phyloP scores from a whole-genome alignment of 495 filamentous ascomycete species.

The Daldinia loculata region DNA sequence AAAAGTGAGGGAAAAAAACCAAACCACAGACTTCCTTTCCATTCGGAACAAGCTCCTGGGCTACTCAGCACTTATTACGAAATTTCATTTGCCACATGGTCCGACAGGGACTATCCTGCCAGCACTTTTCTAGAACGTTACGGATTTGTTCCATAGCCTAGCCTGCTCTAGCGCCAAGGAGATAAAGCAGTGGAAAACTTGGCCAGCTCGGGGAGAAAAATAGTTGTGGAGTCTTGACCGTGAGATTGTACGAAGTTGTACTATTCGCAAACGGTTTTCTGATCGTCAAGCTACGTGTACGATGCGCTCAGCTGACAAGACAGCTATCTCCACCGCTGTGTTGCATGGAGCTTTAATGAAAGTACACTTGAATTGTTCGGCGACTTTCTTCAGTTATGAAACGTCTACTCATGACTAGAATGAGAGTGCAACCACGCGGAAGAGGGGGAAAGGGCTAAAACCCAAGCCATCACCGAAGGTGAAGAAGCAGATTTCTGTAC shows the following conservation, averaged over 20 bases:
- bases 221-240: constrained; percentile 28
- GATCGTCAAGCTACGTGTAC: constrained; percentile 43
- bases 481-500: constrained; percentile 27
- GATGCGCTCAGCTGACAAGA: constrained; percentile 42
- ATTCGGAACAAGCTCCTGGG: constrained; percentile 20
- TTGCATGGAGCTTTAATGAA: constrained; percentile 30
- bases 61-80: constrained; percentile 17
- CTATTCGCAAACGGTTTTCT: constrained; percentile 35
- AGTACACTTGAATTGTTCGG: constrained; percentile 17
- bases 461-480: constrained; percentile 24
- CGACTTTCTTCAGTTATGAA: constrained; percentile 12
- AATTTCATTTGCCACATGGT: constrained; percentile 44
- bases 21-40: constrained; percentile 23
- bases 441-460: not conserved
- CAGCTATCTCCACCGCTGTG: constrained; percentile 31
- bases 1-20: constrained; percentile 15
- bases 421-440: constrained; percentile 10
- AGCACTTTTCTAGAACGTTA: constrained; percentile 45
- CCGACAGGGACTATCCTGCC: constrained; percentile 28
- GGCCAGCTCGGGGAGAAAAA: constrained; percentile 21
- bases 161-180: constrained; percentile 28
- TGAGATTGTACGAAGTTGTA: constrained; percentile 27
- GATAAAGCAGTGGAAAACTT: constrained; percentile 27
- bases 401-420: constrained; percentile 10
- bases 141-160: constrained; percentile 43